Evolutionary conservation across 169 alveolate genomes (phyloP).

Genomic region (Plasmodium gonderi): DNA sequence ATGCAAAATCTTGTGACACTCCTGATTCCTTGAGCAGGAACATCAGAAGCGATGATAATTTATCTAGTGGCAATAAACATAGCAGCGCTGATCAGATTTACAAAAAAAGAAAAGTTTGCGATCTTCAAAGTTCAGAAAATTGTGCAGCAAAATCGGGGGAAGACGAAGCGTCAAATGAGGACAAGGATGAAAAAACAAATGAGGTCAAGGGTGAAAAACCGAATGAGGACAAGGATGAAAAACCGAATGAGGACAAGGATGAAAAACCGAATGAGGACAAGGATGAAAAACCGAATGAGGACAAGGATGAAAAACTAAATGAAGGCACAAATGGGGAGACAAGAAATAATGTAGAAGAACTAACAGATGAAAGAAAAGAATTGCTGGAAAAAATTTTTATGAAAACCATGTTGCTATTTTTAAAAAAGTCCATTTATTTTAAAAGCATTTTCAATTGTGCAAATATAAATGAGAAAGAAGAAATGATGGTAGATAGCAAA

Average conservation of each 20-base stretch:
- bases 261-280: not conserved
- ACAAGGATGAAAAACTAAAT: not conserved
- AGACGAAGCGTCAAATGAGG: not conserved
- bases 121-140: not conserved
- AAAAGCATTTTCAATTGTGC: conserved; percentile 72
- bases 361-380: conserved; percentile 43
- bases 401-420: conserved; percentile 49
- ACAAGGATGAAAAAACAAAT: not conserved
- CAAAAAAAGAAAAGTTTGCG: not conserved
- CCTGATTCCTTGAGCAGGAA: not conserved
- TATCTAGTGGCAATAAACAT: not conserved
- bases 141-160: not conserved
- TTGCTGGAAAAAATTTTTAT: conserved; percentile 34
- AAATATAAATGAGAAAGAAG: conserved; percentile 72
- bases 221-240: no score
- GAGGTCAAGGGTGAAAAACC: not conserved
- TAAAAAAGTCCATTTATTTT: conserved; percentile 70
- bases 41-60: not conserved
- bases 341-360: not conserved
- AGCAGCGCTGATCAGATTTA: not conserved
- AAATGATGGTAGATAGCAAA: conserved; percentile 55
- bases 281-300: not conserved
- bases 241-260: not conserved
- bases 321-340: not conserved
- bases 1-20: not conserved